Base-by-base conservation (phyloP, 2,329 filamentous ascomycete genomes). In the Ampelomyces quisqualis region DNA sequence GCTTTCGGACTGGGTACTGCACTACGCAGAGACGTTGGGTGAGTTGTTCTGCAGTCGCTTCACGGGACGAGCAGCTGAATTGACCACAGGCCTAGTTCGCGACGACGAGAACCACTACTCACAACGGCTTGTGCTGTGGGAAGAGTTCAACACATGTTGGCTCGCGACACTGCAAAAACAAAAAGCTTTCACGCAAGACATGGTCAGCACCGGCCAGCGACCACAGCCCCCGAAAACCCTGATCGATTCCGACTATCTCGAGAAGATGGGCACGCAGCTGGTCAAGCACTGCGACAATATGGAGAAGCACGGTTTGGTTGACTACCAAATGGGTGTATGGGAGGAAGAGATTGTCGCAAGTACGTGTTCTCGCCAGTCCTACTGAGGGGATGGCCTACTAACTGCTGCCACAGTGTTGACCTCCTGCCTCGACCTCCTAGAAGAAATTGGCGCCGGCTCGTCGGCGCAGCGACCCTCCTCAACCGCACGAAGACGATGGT, bases 291-390 rank as follows among this genome's bases (percentile, higher is more conserved):
- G 90, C 64, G 90, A 97, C 64, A 80, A 80, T 35, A 80, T 97
- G 48, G 91, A 97, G 68, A 84, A 86, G 53, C 85, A 94, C 63
- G 93, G 93, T n/a, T 73, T 98, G 33, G 89, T 98, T 8, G 93
- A 98, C 71, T 98, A 97, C 66, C 86, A 97, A 61, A 94, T 95
- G 73, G 93, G 93, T 7, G 88, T 97, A 18, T 94, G 89, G 81
- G 93, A 97, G 70, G 90, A 97, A 64, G 83, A 88, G 62, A 96
- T 97, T 56, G 80, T 93, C 55, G 79, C 80, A 43, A 78, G 90
- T 95, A 75, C 70, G 87, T 77, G 19, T 28, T 23, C 13, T 19
- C 17, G n/a, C n/a, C n/a, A n/a, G n/a, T n/a, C n/a, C n/a, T n/a
- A n/a, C n/a, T n/a, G n/a, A n/a, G n/a, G 26, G 11, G n/a, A 26